phyloP scores from a whole-genome alignment of 805 yeast species.

The Hanseniaspora vineae region DNA sequence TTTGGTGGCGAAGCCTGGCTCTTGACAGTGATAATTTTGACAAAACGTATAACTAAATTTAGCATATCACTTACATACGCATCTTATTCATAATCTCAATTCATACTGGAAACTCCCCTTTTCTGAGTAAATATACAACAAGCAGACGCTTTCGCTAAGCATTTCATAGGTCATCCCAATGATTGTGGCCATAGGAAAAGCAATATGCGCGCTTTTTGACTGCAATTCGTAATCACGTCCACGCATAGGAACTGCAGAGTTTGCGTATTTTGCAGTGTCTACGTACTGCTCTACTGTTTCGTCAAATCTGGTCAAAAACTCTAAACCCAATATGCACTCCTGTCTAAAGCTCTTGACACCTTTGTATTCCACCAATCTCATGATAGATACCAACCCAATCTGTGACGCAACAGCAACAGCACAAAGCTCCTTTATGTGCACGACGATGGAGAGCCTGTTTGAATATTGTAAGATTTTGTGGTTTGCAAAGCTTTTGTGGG shows the following conservation, averaged over 20 bases:
- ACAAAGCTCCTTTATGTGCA: constrained; percentile 15
- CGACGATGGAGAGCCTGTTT: constrained; percentile 12
- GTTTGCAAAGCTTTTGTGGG: not conserved
- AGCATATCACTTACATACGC: too few relatives aligned
- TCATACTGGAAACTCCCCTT: not conserved
- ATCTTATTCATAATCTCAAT: not conserved
- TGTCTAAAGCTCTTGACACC: constrained; percentile 20
- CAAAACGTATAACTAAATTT: too few relatives aligned
- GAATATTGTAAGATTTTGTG: constrained; percentile 1
- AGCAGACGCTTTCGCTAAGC: not conserved
- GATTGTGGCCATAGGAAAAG: not conserved
- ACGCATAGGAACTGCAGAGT: not conserved
- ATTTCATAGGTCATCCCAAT: not conserved
- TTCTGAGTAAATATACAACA: not conserved
- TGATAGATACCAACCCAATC: constrained; percentile 14
- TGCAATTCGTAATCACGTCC: not conserved
- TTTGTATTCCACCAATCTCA: constrained; percentile 16
- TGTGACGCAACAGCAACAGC: constrained; percentile 18
- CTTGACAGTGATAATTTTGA: too few relatives aligned
- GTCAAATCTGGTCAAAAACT: not conserved
- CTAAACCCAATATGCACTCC: constrained; percentile 15
- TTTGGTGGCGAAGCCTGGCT: too few relatives aligned
- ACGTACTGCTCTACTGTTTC: not conserved
- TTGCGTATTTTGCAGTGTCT: not conserved
- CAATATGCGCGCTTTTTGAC: not conserved